Percentiles rank a stretch among this genome's conserved stretches.
phyloP scores from a whole-genome alignment of 2,329 filamentous ascomycete genomes.

The Phaeosphaeriaceae sp. region DNA sequence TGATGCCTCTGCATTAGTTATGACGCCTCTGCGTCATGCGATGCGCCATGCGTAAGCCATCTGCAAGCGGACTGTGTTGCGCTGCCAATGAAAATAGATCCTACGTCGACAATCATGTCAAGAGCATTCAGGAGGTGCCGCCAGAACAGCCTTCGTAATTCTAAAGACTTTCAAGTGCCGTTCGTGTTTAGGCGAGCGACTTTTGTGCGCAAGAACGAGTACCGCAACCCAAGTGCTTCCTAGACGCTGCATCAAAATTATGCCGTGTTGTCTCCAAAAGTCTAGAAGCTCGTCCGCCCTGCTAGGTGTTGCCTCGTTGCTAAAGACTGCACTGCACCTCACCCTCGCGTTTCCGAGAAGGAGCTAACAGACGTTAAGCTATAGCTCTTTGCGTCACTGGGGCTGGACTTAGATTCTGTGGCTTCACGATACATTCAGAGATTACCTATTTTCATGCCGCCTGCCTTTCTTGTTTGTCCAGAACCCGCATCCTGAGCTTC shows the following conservation, averaged over 20 bases:
- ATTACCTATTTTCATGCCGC: not conserved
- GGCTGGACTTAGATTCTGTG: constrained; percentile 8
- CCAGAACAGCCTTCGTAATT: not conserved
- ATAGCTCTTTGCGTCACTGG: constrained; percentile 13
- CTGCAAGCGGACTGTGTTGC: not conserved
- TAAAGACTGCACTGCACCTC: not conserved
- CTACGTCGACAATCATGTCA: not conserved
- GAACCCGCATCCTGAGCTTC: not conserved
- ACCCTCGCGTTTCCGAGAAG: not conserved
- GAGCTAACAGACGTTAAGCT: not conserved
- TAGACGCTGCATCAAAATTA: not conserved
- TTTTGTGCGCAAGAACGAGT: not conserved
- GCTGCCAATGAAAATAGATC: not conserved
- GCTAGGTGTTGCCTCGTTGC: not conserved
- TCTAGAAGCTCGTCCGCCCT: not conserved
- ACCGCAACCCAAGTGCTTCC: not conserved
- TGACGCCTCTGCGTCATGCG: not conserved
- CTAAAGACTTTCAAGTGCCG: not conserved
- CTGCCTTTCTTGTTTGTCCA: not conserved
- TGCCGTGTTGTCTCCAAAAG: not conserved
- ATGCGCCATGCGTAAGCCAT: not conserved
- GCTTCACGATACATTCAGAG: not conserved
- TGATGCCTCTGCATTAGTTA: not conserved
- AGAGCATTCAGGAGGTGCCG: not conserved
- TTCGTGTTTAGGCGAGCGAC: not conserved